Base-by-base conservation (phyloP, 805 yeast genomes). In the Teunomyces aglyptinius region DNA sequence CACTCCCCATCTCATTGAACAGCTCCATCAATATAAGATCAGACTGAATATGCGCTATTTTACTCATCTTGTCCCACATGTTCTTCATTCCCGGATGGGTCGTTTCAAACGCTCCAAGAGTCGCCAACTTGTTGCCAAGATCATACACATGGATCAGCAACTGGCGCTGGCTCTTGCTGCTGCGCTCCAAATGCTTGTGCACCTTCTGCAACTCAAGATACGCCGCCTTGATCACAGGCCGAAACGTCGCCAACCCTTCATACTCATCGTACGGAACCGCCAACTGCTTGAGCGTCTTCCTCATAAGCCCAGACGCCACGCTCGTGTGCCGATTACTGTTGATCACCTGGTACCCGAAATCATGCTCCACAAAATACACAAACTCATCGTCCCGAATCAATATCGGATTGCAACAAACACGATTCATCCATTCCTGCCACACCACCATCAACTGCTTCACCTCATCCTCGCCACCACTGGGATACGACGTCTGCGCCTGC, bases 191-290 rank as follows among this genome's bases (percentile, higher is more conserved):
- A 28, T 63, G 61, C 54, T 72, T 76, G 42, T 74, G 63, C 26
- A 91, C 65, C 57, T 78, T 83, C 48, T 76, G 81, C 1, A 85
- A 68, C 19, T 67, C 67, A 44, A 82, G 73, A 62, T 89, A 88
- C 11, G 88, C 74, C 7, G 84, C 76, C 66, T 94, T 94, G 32
- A 91, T 85, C 62, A 85, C 60, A 1, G 99, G 99, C 51, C 99
- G 73, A 63, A 91, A 89, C 43, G 81, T 86, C 0, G 94, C 90
- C 50, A 94, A 75, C 50, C 85, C 94, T 20, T 78, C 76, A 40
- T 82, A 84, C 34, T 89, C 92, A 65, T 92, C 99, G 57, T 85
- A 89, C 0, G 99, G 99, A 1, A 96, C 88, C 35, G 87, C 85
- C 38, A 91, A 76, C 63, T 94, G 99, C 64, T 94, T 94, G 58